Base-by-base conservation (phyloP, 73 alveolate species). In the Tetrahymena thermophila region DNA sequence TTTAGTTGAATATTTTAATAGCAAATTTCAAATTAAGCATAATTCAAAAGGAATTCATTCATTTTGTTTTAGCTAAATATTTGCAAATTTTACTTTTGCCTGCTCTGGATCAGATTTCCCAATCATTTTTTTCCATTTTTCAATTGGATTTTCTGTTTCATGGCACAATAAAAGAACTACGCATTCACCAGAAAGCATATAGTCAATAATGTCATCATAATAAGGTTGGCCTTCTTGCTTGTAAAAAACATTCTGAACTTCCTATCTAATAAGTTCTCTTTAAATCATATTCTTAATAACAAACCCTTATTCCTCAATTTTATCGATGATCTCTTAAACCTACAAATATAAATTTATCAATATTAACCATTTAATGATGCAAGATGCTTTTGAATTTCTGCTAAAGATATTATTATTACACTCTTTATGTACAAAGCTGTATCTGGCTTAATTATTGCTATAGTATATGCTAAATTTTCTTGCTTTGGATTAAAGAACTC, bases 101-200 rank as follows among this genome's bases (percentile, higher is more conserved):
- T 96, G 97, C 16, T 94, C 98, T 43, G 99, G 99, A 93, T 98
- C 99, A 71, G 96, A 96, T 50, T 98, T 98, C 35, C 99, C 99
- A 35, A 98, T 98, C 96, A 98, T 93, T 95, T 98, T 97, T 96
- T 98, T 98, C 99, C 99, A 98, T 93, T 98, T 97, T 43, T 95
- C 96, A 35, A 98, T 98, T 23, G 99, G 99, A 95, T 98, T 96
- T 96, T 99, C 97, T 96, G 98, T 93, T 96, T 96, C 95, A 97
- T 96, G 95, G 95, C 98, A 85, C 94, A 98, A 96, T 5, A 98
- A 96, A 93, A 98, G 85, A 38, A 98, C 97, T 17, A 97, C 96
- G 23, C 99, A 97, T 19, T 98, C 99, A 11, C 99, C 99, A 42
- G 99, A 95, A 37, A 96, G 94, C 97, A 98, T 94, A 93, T 98